Conservation (phyloP, 2,329 filamentous ascomycete genomes). For the Metarhizium robertsii region DNA sequence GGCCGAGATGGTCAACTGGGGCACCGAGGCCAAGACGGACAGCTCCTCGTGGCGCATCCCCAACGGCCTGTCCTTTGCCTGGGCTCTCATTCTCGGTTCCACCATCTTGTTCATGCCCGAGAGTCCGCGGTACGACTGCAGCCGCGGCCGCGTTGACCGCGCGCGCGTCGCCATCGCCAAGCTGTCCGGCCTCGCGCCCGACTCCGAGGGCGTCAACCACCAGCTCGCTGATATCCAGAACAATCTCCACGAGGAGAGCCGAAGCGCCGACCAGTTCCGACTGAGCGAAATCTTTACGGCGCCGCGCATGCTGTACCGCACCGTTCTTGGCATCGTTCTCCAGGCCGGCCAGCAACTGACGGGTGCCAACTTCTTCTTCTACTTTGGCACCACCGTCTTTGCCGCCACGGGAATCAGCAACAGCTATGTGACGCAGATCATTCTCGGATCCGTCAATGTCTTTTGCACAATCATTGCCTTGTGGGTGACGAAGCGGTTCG, state of each 20-base stretch:
- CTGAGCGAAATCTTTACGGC: conserved; percentile 57
- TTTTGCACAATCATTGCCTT: conserved; percentile 55
- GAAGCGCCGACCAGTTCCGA: conserved; percentile 33
- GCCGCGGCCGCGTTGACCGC: conserved; percentile 35
- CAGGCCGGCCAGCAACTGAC: conserved; percentile 61
- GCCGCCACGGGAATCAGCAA: conserved; percentile 53
- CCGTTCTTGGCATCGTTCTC: conserved; percentile 50
- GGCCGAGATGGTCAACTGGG: conserved; percentile 50
- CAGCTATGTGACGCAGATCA: conserved; percentile 59
- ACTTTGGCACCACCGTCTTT: conserved; percentile 59
- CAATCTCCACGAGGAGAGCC: conserved; percentile 39
- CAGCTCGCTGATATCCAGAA: conserved; percentile 43
- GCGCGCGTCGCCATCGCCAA: conserved; percentile 38
- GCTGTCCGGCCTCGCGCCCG: conserved; percentile 31
- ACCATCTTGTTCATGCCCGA: conserved; percentile 46
- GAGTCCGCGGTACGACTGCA: conserved; percentile 42
- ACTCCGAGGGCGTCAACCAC: conserved; percentile 30
- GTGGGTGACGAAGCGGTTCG: conserved; percentile 55
- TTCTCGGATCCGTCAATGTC: conserved; percentile 59
- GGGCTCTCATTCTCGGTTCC: conserved; percentile 41
- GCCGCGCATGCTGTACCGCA: conserved; percentile 56
- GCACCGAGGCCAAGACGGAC: conserved; percentile 37
- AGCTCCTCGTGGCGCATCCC: conserved; percentile 55
- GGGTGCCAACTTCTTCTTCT: conserved; percentile 61
- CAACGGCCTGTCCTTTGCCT: conserved; percentile 44